Percentiles rank a stretch among this genome's conserved stretches.
phyloP scores from a whole-genome alignment of 495 filamentous ascomycete genomes.

The Penicillium lividum region DNA sequence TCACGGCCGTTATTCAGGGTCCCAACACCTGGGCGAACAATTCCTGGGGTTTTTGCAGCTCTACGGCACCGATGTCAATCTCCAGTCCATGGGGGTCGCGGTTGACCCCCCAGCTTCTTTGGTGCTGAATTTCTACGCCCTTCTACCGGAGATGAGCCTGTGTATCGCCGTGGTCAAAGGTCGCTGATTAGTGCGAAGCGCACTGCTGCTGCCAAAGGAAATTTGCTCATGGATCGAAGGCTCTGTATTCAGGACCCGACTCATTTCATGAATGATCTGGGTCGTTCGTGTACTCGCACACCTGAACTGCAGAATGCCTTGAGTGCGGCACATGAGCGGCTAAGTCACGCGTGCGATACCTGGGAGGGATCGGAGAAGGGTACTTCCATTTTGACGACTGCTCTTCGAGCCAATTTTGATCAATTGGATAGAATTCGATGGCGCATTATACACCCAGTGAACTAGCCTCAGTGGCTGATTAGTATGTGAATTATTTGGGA shows the following conservation, averaged over 20 bases:
- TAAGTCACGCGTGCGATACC: slow-evolving; percentile 21
- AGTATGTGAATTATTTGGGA: neutral
- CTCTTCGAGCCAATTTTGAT: slow-evolving; percentile 40
- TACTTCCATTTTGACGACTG: slow-evolving; percentile 29
- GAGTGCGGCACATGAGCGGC: slow-evolving; percentile 21
- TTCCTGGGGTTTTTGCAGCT: slow-evolving; percentile 54
- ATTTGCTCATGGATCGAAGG: slow-evolving; percentile 26
- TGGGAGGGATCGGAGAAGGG: slow-evolving; percentile 19
- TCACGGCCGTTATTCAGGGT: slow-evolving; percentile 31
- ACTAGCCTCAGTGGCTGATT: neutral
- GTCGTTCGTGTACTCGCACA: slow-evolving; percentile 38
- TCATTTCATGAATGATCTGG: slow-evolving; percentile 57
- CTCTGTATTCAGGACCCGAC: slow-evolving; percentile 64
- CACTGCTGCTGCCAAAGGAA: slow-evolving; percentile 32
- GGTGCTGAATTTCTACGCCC: slow-evolving; percentile 18
- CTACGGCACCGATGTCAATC: slow-evolving; percentile 47
- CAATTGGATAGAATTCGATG: slow-evolving; percentile 24
- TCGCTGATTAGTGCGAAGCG: slow-evolving; percentile 38
- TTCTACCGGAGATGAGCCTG: slow-evolving; percentile 17
- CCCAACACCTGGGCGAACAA: slow-evolving; percentile 37
- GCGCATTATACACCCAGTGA: slow-evolving; percentile 4
- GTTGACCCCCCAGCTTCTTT: slow-evolving; percentile 49
- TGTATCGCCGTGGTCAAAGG: slow-evolving; percentile 40
- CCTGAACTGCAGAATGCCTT: slow-evolving; percentile 33
- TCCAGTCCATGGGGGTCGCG: slow-evolving; percentile 48